A percentile compares a stretch with the other conserved stretches of the same genome.
Conservation (phyloP, 2,329 filamentous ascomycete species). For the Fusarium odoratissimum region DNA sequence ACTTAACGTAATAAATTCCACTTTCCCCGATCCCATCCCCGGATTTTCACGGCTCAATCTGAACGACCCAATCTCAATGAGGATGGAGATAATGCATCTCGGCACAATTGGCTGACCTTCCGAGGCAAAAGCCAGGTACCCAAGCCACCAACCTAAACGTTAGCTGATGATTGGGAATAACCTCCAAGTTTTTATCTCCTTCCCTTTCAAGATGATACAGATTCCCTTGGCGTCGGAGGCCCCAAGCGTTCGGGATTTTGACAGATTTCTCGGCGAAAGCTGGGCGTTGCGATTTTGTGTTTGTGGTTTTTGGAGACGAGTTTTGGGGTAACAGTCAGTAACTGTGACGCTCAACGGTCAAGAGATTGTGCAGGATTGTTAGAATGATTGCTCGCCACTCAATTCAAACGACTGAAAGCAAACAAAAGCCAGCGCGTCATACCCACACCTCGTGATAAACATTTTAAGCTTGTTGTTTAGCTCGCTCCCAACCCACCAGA, state of each 20-base stretch:
- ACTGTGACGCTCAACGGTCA: background rate
- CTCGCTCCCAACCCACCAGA: background rate
- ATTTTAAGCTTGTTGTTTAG: conserved; percentile 38
- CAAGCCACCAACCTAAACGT: background rate
- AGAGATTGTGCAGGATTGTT: background rate
- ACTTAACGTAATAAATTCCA: conserved; percentile 23
- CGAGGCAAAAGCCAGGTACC: background rate
- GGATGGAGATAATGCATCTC: background rate
- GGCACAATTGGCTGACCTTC: background rate
- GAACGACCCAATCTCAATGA: background rate
- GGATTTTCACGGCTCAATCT: background rate
- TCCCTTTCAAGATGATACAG: conserved; percentile 21
- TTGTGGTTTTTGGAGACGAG: background rate
- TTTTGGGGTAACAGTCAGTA: conserved; percentile 12
- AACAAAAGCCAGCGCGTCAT: conserved; percentile 8
- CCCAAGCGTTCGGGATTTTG: conserved; percentile 25
- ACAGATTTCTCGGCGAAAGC: conserved; percentile 20
- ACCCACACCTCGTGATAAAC: conserved; percentile 14
- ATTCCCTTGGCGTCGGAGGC: background rate
- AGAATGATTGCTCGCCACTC: background rate
- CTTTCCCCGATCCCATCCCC: conserved; percentile 4
- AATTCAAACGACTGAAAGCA: background rate
- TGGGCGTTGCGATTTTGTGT: background rate
- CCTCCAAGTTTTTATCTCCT: conserved; percentile 17
- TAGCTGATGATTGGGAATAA: background rate